These are phyloP conservation scores for Cercospora sp. DNA, from an alignment of 2,329 filamentous ascomycete genomes.

Conservation along the genomic window DNA sequence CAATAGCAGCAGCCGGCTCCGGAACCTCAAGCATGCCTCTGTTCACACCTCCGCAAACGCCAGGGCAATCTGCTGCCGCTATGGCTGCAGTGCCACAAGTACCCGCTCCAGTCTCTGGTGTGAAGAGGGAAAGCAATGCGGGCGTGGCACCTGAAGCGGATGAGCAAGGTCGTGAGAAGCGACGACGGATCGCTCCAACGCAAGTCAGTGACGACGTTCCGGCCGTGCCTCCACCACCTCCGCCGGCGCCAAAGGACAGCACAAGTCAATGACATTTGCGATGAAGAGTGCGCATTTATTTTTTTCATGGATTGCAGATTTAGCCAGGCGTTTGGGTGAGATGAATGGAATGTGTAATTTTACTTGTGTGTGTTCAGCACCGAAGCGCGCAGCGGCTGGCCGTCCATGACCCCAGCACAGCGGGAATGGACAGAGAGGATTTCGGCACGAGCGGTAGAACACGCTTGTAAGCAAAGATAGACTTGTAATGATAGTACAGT, in stretches of 20 bases:
- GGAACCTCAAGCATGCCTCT: conserved; percentile 59
- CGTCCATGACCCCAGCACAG: not conserved
- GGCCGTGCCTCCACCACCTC: conserved; percentile 1
- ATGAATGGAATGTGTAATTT: not conserved
- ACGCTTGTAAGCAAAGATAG: not conserved
- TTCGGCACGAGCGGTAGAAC: not conserved
- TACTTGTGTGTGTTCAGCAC: not conserved
- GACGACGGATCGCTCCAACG: conserved; percentile 50
- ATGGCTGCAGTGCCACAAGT: conserved; percentile 12
- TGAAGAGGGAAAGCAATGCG: conserved; percentile 36
- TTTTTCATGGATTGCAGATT: not conserved
- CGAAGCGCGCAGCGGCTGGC: not conserved
- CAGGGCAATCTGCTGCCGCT: conserved; percentile 48
- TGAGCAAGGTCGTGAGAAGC: conserved; percentile 45
- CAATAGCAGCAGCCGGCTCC: conserved; percentile 41
- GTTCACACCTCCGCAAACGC: conserved; percentile 88
- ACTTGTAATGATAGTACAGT: not conserved
- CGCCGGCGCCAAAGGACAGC: conserved; percentile 4
- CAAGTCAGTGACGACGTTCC: conserved; percentile 34
- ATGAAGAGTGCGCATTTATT: not conserved
- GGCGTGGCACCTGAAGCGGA: conserved; percentile 41
- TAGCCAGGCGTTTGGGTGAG: not conserved
- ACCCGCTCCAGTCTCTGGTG: conserved; percentile 20
- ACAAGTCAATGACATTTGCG: not conserved
- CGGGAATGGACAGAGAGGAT: not conserved